Base-by-base conservation (phyloP, 495 filamentous ascomycete genomes). In the Aspergillus nidulans region DNA sequence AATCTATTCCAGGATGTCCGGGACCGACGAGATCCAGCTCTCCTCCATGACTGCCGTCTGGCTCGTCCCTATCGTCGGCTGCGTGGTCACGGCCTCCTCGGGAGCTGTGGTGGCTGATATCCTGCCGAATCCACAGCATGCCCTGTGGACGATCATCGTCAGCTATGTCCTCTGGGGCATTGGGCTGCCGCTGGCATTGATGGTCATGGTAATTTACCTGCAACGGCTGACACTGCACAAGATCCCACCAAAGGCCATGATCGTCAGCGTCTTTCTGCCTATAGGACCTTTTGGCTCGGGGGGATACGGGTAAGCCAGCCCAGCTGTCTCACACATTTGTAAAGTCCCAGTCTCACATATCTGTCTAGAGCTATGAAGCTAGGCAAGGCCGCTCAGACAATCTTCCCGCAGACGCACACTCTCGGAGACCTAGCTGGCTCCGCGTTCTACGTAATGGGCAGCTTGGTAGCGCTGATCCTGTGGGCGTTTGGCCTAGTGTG, bases 401-500 rank as follows among this genome's bases (percentile, higher is more conserved):
- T 82, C 18, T 81, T 87, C 57, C 76, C 80, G 1, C 39, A 63
- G 28, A 85, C 78, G 0, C 20, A 70, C 0, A 80, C 78, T 0
- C 67, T 86, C 1, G 49, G 63, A 2, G 56, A 61, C 26, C 53
- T 52, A 1, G 69, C 80, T 0, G 84, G 82, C 0, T 69, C 77
- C 1, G 69, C 76, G 0, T 64, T 86, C 7, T 85, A 84, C 56
- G 66, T 74, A 1, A 3, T 82, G 1, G 84, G 84, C 2, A 76
- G 76, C 40, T 44, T 81, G 13, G 49, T 77, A 1, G 82, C 65
- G 0, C 56, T 85, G 15, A 71, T 85, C 18, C 56, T 87, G 45
- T 87, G 84, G 85, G 74, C 78, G 0, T 85, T 85, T 58, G 82
- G 67, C 0, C 63, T 87, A 1, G 75, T 85, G 0, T 87, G 85